Evolutionary conservation across 2,329 filamentous ascomycete species (phyloP).

Genomic region (Cucurbitaria berberidis): DNA sequence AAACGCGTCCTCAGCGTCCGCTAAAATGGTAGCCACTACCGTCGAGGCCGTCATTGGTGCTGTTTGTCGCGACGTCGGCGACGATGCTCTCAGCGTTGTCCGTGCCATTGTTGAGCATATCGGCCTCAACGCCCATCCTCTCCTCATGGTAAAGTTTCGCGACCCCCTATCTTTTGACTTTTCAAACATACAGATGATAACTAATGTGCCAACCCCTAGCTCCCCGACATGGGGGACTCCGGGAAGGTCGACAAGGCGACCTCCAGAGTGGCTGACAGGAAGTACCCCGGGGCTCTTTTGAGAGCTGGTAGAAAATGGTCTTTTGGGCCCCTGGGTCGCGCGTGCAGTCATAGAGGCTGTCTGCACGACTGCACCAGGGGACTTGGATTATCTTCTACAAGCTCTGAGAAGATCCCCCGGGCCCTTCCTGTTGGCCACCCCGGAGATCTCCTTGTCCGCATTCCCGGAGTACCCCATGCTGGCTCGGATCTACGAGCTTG

Average conservation of each 20-base stretch:
- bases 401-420: background rate
- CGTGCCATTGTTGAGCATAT: constrained; percentile 9
- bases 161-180: background rate
- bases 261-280: background rate
- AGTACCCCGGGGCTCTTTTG: background rate
- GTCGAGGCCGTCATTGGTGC: constrained; percentile 48
- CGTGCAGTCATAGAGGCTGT: background rate
- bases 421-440: background rate
- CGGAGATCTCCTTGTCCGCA: background rate
- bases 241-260: background rate
- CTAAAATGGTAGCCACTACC: constrained; percentile 33
- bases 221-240: background rate
- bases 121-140: constrained; percentile 6
- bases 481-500: background rate
- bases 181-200: constrained; percentile 3
- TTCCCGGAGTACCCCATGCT: background rate
- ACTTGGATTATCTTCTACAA: background rate
- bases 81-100: constrained; percentile 6
- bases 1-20: constrained; percentile 5
- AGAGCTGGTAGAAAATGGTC: background rate
- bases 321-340: background rate
- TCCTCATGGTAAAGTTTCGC: background rate
- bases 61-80: constrained; percentile 35
- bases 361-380: background rate
- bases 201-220: constrained; percentile 1